Conservation (phyloP, 2,329 filamentous ascomycete species). For the Sarocladiaceae sp. region DNA sequence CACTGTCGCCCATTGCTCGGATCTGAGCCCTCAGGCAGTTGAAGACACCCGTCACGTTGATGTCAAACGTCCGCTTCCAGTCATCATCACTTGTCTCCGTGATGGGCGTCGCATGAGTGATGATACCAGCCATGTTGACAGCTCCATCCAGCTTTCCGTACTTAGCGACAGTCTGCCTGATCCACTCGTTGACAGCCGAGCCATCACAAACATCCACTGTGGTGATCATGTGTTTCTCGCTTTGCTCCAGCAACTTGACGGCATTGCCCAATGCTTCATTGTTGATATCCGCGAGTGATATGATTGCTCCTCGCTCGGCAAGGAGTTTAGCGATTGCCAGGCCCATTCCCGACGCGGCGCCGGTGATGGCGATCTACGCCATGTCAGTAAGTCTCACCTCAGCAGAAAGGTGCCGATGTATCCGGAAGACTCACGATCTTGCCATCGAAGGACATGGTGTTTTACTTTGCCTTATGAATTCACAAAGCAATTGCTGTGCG, state of each 20-base stretch:
- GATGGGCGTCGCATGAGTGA: slow-evolving; percentile 13
- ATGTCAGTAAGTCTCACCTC: background rate
- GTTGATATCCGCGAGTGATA: background rate
- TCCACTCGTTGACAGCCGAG: slow-evolving; percentile 21
- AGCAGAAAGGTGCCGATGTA: background rate
- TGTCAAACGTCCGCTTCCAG: slow-evolving; percentile 34
- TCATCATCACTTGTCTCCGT: slow-evolving; percentile 28
- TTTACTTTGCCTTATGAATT: background rate
- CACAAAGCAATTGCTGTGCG: background rate
- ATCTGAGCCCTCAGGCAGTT: slow-evolving; percentile 45
- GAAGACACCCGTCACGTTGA: slow-evolving; percentile 42
- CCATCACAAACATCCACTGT: background rate
- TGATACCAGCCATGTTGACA: slow-evolving; percentile 30
- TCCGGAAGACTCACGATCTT: background rate
- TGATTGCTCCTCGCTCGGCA: background rate
- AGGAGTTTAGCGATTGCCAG: background rate
- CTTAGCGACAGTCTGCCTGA: slow-evolving; percentile 22
- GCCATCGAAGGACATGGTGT: background rate
- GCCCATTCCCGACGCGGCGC: background rate
- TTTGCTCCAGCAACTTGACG: background rate
- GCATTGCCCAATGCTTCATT: background rate
- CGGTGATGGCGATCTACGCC: background rate
- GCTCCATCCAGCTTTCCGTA: slow-evolving; percentile 34
- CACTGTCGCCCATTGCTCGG: slow-evolving; percentile 14
- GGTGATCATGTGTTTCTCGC: background rate